Conservation (phyloP, 2,329 filamentous ascomycete species). For the Lomentospora prolificans region DNA sequence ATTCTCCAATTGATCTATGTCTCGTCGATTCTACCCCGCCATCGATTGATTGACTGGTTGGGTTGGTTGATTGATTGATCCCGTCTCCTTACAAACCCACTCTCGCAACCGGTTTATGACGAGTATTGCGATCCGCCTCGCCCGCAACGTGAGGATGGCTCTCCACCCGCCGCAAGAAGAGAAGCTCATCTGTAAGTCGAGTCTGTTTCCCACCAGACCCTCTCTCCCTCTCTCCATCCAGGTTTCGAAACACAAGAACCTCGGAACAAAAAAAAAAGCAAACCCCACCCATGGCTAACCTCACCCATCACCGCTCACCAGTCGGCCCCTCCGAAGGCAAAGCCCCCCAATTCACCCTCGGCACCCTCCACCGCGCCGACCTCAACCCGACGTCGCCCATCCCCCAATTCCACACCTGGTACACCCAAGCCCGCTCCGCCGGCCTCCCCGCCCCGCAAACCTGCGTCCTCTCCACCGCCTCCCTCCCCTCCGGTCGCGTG, state of each 20-base stretch:
- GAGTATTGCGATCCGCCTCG: background rate
- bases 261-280: background rate
- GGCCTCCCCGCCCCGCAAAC: constrained; percentile 72
- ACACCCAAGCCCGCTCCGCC: constrained; percentile 54
- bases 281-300: background rate
- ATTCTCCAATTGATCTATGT: too few relatives aligned
- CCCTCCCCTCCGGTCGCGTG: constrained; percentile 73
- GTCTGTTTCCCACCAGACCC: background rate
- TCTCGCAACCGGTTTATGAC: background rate
- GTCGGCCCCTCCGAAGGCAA: constrained; percentile 59
- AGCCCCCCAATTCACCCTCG: constrained; percentile 65
- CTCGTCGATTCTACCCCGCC: too few relatives aligned
- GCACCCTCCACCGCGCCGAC: constrained; percentile 49
- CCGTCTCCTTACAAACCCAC: background rate
- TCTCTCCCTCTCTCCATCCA: too few relatives aligned
- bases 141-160: constrained; percentile 8
- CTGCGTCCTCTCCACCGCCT: constrained; percentile 75
- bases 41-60: too few relatives aligned
- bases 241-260: background rate
- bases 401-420: constrained; percentile 85
- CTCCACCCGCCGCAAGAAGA: constrained; percentile 9
- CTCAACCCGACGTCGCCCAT: constrained; percentile 57
- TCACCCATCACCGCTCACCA: constrained; percentile 15
- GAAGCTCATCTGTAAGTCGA: constrained; percentile 12
- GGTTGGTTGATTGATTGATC: too few relatives aligned